A percentile compares a stretch with the other conserved stretches of the same genome.
phyloP scores from a whole-genome alignment of 148 eudicot species.

The Polygonum aviculare region DNA sequence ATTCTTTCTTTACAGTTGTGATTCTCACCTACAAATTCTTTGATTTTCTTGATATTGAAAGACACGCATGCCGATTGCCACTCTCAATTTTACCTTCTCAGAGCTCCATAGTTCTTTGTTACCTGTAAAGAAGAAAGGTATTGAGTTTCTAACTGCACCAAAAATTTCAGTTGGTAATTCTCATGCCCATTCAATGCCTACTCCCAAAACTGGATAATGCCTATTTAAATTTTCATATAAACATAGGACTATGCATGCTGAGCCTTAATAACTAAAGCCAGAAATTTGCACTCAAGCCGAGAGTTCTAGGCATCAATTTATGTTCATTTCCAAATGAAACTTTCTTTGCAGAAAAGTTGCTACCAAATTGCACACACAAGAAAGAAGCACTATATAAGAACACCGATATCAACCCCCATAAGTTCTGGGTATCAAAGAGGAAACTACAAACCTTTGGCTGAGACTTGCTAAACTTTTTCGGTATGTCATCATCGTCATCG shows the following conservation, averaged over 20 bases:
- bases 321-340: not conserved
- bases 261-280: no score
- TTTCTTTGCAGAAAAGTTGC: not conserved
- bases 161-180: not conserved
- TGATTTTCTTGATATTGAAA: not conserved
- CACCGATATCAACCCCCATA: not conserved
- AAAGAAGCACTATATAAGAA: not conserved
- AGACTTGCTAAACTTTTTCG: constrained; percentile 41
- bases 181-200: not conserved
- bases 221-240: not conserved
- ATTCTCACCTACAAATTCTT: not conserved
- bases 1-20: not conserved
- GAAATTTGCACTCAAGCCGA: not conserved
- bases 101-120: constrained; percentile 3
- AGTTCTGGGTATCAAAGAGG: not conserved
- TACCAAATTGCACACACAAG: not conserved
- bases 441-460: constrained; percentile 59
- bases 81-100: not conserved
- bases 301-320: not conserved
- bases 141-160: not conserved
- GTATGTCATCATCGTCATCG: constrained; percentile 49
- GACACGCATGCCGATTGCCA: not conserved
- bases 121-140: not conserved
- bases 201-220: not conserved
- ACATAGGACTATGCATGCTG: no score